These are phyloP conservation scores for Aureoboletus auriporus DNA, from an alignment of 768 basidiomycete species.

Conservation along the genomic window DNA sequence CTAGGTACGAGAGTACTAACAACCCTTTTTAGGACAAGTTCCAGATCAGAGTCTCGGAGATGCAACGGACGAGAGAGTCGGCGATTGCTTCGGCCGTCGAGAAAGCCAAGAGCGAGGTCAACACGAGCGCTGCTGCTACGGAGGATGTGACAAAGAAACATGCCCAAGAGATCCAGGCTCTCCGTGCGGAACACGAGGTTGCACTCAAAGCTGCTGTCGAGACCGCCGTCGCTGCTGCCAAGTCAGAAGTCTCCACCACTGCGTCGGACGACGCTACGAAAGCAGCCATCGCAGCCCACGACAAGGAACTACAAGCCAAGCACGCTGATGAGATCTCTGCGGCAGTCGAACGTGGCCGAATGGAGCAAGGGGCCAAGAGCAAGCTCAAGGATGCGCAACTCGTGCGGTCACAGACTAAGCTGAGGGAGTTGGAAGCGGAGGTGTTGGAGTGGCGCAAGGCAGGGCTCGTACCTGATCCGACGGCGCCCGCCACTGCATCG, in stretches of 20 bases:
- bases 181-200: constrained; percentile 53
- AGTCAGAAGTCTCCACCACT: constrained; percentile 27
- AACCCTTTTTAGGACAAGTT: constrained; percentile 52
- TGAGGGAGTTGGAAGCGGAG: constrained; percentile 68
- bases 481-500: constrained; percentile 2
- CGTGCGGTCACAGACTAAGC: constrained; percentile 51
- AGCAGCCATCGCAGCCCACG: constrained; percentile 46
- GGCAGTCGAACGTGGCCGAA: constrained; percentile 66
- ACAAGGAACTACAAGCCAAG: constrained; percentile 42
- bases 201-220: constrained; percentile 50
- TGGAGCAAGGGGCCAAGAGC: constrained; percentile 55
- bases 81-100: constrained; percentile 56
- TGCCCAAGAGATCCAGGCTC: constrained; percentile 51
- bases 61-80: constrained; percentile 49
- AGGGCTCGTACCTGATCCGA: constrained; percentile 41
- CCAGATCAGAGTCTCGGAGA: constrained; percentile 47
- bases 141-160: constrained; percentile 51
- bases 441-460: constrained; percentile 53
- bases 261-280: constrained; percentile 34
- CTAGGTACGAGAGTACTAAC: neutral
- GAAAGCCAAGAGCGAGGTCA: constrained; percentile 47
- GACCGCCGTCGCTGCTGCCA: constrained; percentile 40
- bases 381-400: constrained; percentile 73
- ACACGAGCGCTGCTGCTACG: constrained; percentile 16
- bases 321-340: constrained; percentile 55